Conservation (phyloP, 495 filamentous ascomycete species). For the Usnea hakonensis region DNA sequence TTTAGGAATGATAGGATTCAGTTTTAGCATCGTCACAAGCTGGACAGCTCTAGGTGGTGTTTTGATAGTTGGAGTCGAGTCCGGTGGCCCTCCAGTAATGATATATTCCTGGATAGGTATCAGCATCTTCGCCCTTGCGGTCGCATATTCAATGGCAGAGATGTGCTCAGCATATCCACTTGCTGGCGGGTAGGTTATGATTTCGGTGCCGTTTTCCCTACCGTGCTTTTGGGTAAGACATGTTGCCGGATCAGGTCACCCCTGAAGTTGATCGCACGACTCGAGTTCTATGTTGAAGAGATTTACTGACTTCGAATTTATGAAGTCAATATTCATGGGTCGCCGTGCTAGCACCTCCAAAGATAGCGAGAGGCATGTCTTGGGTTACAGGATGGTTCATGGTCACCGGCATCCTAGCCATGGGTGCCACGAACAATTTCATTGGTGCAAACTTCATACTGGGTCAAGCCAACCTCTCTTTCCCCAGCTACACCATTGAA, state of each 20-base stretch:
- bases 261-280: too few species aligned
- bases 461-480: slow-evolving; percentile 46
- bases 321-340: slow-evolving; percentile 57
- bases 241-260: too few species aligned
- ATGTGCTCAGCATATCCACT: slow-evolving; percentile 28
- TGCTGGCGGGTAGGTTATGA: slow-evolving; percentile 13
- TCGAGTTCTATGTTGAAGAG: too few species aligned
- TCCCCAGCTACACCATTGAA: slow-evolving; percentile 45
- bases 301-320: too few species aligned
- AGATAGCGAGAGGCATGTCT: slow-evolving; percentile 39
- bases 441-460: slow-evolving; percentile 49
- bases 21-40: slow-evolving; percentile 52
- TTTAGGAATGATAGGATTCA: slow-evolving; percentile 53
- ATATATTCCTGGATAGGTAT: slow-evolving; percentile 49
- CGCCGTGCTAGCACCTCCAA: slow-evolving; percentile 47
- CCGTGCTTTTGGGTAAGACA: too few species aligned
- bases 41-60: slow-evolving; percentile 51
- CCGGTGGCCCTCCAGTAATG: slow-evolving; percentile 52
- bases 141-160: slow-evolving; percentile 52
- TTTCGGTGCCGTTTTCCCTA: too few species aligned
- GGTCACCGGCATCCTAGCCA: slow-evolving; percentile 45
- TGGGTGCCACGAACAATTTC: slow-evolving; percentile 53
- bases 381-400: slow-evolving; percentile 49
- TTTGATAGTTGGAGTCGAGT: slow-evolving; percentile 48
- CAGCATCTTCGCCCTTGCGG: slow-evolving; percentile 41